Evolutionary conservation across 805 yeast genomes (phyloP), one percentile per base, ranked within the genome.

Genomic region (Yarrowia sp.): DNA sequence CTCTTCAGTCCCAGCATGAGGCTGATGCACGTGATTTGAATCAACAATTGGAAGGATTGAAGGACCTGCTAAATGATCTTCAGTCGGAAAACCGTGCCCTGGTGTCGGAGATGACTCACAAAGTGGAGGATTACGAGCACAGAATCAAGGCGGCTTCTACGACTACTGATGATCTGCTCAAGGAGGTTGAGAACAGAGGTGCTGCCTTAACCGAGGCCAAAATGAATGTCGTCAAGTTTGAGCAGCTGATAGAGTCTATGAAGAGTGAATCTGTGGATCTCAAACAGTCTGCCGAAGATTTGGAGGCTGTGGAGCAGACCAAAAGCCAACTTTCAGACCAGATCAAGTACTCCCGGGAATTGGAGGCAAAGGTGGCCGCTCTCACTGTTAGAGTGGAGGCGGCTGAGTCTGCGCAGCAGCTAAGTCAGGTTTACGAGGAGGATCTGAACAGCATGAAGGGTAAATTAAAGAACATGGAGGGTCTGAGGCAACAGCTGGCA

Each of bases 301-400:
- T 36, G 17, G 68, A 68, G 28, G 61, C 66, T 8, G 66, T 58
- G 1, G 68, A 66, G 21, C 24, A 58, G 44, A 24, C 69, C 14
- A 64, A 67, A 22, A 35, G 75, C 68, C 72, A 75, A 70, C 65
- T 66, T 48, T 24, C 72, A 1, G 71, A 79, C 28, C 86, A 84
- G 69, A 69, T 82, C 41, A 72, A 76, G 26, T 79, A 81, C 67
- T 73, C 82, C 48, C 75, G 79, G 68, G 79, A 78, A 44, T 70
- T 82, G 66, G 90, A 87, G 67, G 77, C 79, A 5, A 81, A 82
- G 67, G 82, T 83, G 66, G 75, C 85, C 61, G 76, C 80, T 8
- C 85, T 87, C 70, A 76, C 83, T 22, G 82, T 79, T 66, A 81
- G 83, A 41, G 78, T 87, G 65, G 80, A 80, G 67, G 76, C 78